Percentiles rank a stretch among this genome's conserved stretches.
Evolutionary conservation across 371 early-diverging fungal genomes (phyloP).

Genomic region (Mucor plumbeus): DNA sequence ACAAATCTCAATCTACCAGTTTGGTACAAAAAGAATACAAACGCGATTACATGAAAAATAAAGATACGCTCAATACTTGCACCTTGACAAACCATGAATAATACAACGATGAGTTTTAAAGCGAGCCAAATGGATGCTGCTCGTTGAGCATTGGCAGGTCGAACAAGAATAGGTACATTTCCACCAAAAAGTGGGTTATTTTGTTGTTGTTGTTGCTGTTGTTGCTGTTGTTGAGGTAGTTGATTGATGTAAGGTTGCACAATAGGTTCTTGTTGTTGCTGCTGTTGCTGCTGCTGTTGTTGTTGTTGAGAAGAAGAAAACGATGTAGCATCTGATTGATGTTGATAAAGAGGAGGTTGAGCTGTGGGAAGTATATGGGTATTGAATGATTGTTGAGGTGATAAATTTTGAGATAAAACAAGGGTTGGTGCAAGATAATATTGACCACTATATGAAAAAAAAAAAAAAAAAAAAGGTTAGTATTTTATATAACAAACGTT

Average conservation of each 20-base stretch:
- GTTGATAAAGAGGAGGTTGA: background rate
- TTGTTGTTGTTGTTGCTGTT: constrained; percentile 12
- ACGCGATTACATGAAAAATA: constrained; percentile 42
- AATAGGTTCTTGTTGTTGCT: constrained; percentile 6
- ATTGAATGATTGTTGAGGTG: constrained; percentile 1
- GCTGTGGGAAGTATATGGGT: background rate
- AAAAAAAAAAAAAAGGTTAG: background rate
- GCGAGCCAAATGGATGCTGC: constrained; percentile 47
- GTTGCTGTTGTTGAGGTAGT: constrained; percentile 6
- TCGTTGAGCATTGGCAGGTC: constrained; percentile 24
- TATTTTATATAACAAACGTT: background rate
- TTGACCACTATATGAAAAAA: constrained; percentile 37
- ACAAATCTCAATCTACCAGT: constrained; percentile 50
- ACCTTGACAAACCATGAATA: constrained; percentile 50
- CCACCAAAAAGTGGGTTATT: background rate
- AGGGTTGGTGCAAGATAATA: constrained; percentile 49
- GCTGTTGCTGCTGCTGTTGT: background rate
- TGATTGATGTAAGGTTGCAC: constrained; percentile 1
- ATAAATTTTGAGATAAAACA: constrained; percentile 26
- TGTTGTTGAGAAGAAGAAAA: background rate
- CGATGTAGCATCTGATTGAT: background rate
- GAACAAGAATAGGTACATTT: constrained; percentile 8
- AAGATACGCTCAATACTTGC: constrained; percentile 48
- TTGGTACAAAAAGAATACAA: constrained; percentile 50
- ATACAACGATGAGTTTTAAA: constrained; percentile 39